These are phyloP conservation scores for Neonectria punicea DNA, from an alignment of 2,329 filamentous ascomycete genomes.

Conservation along the genomic window DNA sequence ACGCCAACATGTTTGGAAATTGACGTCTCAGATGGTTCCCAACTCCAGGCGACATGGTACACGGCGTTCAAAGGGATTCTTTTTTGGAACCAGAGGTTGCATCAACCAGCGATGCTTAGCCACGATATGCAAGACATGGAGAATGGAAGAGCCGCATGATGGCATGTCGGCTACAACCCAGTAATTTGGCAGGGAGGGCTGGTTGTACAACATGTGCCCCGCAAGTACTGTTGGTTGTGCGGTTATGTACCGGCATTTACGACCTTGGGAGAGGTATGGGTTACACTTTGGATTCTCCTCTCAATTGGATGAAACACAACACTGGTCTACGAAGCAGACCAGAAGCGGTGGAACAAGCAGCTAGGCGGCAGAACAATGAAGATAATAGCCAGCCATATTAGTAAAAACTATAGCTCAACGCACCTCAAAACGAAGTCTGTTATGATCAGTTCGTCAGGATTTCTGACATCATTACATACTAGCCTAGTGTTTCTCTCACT, in stretches of 20 bases:
- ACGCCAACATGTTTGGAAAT: conserved; percentile 42
- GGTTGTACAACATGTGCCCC: not conserved
- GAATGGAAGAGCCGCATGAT: not conserved
- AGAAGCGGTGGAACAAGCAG: not conserved
- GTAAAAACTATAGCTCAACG: not conserved
- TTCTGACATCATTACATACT: not conserved
- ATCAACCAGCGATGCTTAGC: not conserved
- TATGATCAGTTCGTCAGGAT: not conserved
- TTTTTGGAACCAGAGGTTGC: not conserved
- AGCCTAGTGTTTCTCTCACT: no score
- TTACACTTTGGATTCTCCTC: conserved; percentile 18
- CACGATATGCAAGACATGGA: not conserved
- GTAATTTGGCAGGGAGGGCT: no score
- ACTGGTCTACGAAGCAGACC: not conserved
- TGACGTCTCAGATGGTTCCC: conserved; percentile 9
- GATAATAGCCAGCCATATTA: not conserved
- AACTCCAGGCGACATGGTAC: conserved; percentile 6
- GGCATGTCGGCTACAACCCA: not conserved
- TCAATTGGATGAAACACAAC: conserved; percentile 12
- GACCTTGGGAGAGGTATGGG: not conserved
- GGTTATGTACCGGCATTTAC: not conserved
- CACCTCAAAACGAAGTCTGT: not conserved
- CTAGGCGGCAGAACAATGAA: not conserved
- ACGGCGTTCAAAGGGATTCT: not conserved
- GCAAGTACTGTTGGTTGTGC: not conserved